Evolutionary conservation across 768 basidiomycete species (phyloP).

Genomic region (Nevesoporus exiguus): DNA sequence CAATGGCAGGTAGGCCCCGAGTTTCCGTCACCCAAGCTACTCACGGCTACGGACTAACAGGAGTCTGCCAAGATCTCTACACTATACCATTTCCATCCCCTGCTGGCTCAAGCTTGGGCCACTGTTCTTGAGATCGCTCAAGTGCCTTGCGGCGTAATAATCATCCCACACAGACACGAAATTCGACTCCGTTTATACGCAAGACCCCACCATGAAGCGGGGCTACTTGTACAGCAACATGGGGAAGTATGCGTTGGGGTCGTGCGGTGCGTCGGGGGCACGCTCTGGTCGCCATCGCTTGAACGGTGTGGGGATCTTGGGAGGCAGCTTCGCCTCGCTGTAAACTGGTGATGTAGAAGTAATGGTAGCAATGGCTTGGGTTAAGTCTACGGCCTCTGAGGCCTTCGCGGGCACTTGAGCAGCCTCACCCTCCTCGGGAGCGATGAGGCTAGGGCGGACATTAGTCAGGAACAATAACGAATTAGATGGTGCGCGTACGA

Average conservation of each 20-base stretch:
- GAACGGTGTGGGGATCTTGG: constrained; percentile 62
- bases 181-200: constrained; percentile 24
- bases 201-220: not conserved
- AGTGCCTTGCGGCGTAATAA: not conserved
- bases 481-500: constrained; percentile 47
- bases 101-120: not conserved
- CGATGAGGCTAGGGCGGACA: constrained; percentile 43
- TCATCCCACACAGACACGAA: constrained; percentile 27
- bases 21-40: not conserved
- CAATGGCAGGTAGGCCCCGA: too few species aligned
- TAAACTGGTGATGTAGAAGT: constrained; percentile 55
- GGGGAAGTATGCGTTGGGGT: constrained; percentile 78
- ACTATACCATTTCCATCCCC: not conserved
- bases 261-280: constrained; percentile 79
- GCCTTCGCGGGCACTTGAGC: constrained; percentile 44
- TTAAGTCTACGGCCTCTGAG: constrained; percentile 53
- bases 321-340: constrained; percentile 65
- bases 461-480: constrained; percentile 4
- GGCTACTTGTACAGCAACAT: constrained; percentile 61
- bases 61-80: not conserved
- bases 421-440: constrained; percentile 43
- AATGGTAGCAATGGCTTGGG: constrained; percentile 68
- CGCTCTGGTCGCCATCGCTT: constrained; percentile 72
- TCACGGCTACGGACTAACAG: not conserved
- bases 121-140: not conserved